These are phyloP conservation scores for Fistulinella prunicolor DNA, from an alignment of 768 basidiomycete species.

Conservation along the genomic window DNA sequence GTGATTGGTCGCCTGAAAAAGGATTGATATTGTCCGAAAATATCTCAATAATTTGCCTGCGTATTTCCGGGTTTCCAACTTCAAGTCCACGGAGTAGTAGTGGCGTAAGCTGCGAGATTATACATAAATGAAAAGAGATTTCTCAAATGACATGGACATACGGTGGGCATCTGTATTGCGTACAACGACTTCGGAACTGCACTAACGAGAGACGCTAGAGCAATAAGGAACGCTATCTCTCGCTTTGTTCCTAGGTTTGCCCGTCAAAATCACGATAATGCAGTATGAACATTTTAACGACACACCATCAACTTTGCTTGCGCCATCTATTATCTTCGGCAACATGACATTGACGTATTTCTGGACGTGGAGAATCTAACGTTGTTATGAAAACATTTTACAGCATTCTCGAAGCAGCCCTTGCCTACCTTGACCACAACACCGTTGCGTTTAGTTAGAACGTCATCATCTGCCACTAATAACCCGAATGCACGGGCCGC, in stretches of 20 bases:
- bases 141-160: constrained; percentile 27
- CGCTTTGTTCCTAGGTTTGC: constrained; percentile 41
- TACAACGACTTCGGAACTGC: constrained; percentile 77
- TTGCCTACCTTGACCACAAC: constrained; percentile 69
- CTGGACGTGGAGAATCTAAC: constrained; percentile 71
- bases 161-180: constrained; percentile 60
- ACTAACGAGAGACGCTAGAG: constrained; percentile 76
- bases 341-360: constrained; percentile 71
- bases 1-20: constrained; percentile 44
- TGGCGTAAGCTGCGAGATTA: constrained; percentile 70
- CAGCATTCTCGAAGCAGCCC: not conserved
- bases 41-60: constrained; percentile 77
- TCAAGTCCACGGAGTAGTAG: constrained; percentile 83
- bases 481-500: constrained; percentile 76
- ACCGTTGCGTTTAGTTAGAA: constrained; percentile 75
- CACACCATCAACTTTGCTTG: constrained; percentile 54
- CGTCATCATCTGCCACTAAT: constrained; percentile 55
- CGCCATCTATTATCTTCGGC: constrained; percentile 70
- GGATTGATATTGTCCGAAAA: constrained; percentile 68
- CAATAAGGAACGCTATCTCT: constrained; percentile 75
- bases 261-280: not conserved
- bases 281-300: not conserved
- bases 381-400: too few species aligned
- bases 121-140: not conserved
- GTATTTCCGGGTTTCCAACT: constrained; percentile 68